Base-by-base conservation (phyloP, 257 asterid genomes). In the Coffea eugenioides region DNA sequence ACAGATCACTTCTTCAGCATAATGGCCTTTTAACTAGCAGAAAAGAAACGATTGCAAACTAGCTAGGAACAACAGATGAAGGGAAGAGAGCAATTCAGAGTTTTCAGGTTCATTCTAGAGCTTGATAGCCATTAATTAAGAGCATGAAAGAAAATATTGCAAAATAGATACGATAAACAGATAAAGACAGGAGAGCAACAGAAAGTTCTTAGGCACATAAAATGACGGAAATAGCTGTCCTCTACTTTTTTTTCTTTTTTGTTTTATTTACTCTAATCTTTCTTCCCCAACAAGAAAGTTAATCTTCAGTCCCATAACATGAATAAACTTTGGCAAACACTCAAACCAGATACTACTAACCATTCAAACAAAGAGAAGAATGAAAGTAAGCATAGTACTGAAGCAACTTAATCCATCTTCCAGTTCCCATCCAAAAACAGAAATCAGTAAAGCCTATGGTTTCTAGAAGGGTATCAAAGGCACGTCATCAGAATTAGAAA, bases 401-500 rank as follows among this genome's bases (percentile, higher is more conserved):
- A 56, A 46, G 56, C 43, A 18, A 46, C 36, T 27, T 48, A 61
- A 8, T 25, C 69, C 25, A 62, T 16, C 36, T 41, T 0, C 41
- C 31, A 31, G 36, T 14, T 39, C 18, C 52, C 52, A 23, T 15
- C 41, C n/a, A 16, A 20, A 34, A 48, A 34, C 43, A 54, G 59
- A 6, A 56, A 20, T 16, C 11, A 21, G 18, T 36, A 8, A 56
- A 36, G 27, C 21, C 51, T 54, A 34, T 18, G 27, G 57, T 54
- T 57, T 61, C 66, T 20, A 41, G 43, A 36, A 8, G 64, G 64
- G 41, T 41, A 39, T 20, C 41, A 10, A 39, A 41, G n/a, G 79
- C 70, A 41, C 25, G 2, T 57, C n/a, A 61, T 57, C 25, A 59
- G 14, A 65, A 74, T 49, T 68, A 62, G 79, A 82, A 73, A 62